These are phyloP conservation scores for Crithidia acanthocephali DNA, from an alignment of 208 protist species.

Conservation along the genomic window DNA sequence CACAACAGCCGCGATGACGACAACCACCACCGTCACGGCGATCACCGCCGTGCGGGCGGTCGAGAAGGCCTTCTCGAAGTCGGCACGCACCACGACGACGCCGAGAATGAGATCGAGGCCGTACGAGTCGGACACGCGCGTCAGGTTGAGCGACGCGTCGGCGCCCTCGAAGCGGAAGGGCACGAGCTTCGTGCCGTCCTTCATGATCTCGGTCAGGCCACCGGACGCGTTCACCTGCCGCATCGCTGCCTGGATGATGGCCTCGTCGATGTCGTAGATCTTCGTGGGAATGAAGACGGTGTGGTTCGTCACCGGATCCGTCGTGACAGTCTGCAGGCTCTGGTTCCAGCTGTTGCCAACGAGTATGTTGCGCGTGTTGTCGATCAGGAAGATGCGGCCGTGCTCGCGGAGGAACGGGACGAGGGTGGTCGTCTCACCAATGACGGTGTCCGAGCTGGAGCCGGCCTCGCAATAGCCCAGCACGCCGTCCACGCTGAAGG, in stretches of 20 bases:
- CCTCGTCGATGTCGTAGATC: conserved; percentile 50
- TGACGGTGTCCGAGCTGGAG: conserved; percentile 39
- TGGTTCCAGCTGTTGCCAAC: conserved; percentile 71
- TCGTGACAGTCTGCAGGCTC: conserved; percentile 16
- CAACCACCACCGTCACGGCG: conserved; percentile 43
- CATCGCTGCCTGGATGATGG: conserved; percentile 44
- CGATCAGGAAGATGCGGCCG: conserved; percentile 64
- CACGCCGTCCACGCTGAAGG: conserved; percentile 52
- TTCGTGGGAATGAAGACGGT: conserved; percentile 19
- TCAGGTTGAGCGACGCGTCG: conserved; percentile 47
- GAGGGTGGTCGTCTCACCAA: conserved; percentile 49
- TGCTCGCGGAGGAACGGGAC: conserved; percentile 51
- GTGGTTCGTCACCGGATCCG: conserved; percentile 14
- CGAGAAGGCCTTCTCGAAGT: conserved; percentile 63
- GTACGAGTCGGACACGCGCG: conserved; percentile 57
- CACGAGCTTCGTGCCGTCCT: conserved; percentile 36
- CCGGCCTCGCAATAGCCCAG: conserved; percentile 59
- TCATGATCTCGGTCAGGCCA: conserved; percentile 25
- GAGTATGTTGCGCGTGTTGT: conserved; percentile 43
- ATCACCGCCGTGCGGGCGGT: conserved; percentile 45
- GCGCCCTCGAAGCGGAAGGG: conserved; percentile 44
- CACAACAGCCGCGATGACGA: conserved; percentile 49
- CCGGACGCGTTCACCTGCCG: conserved; percentile 27
- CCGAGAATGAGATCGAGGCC: conserved; percentile 61
- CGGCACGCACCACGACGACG: conserved; percentile 50